These are phyloP conservation scores for Xylaria sp. DNA, from an alignment of 2,329 filamentous ascomycete genomes.

Conservation along the genomic window DNA sequence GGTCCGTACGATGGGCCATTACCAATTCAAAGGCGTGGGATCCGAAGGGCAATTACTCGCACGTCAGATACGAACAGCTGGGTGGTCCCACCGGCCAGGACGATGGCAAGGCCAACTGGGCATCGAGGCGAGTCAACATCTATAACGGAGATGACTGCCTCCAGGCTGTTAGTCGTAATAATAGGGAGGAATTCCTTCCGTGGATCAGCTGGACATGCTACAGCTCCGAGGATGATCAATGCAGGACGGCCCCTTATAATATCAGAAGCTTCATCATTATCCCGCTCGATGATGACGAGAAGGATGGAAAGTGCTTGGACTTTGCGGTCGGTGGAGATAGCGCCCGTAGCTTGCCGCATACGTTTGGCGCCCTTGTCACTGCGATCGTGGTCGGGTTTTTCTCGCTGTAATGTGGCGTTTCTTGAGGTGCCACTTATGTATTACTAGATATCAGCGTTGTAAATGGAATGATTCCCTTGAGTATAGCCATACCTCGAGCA, in stretches of 20 bases:
- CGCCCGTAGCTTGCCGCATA: neutral
- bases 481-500: too few relatives aligned
- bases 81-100: neutral
- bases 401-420: too few relatives aligned
- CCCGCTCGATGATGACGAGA: neutral
- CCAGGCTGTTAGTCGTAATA: neutral
- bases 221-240: slow-evolving; percentile 6
- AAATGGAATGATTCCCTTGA: too few relatives aligned
- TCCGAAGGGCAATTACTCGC: too few relatives aligned
- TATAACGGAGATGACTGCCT: slow-evolving; percentile 9
- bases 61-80: slow-evolving; percentile 9
- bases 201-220: slow-evolving; percentile 13
- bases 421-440: too few relatives aligned
- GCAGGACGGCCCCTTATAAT: slow-evolving; percentile 7
- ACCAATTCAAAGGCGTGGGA: too few relatives aligned
- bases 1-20: too few relatives aligned
- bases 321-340: slow-evolving; percentile 1
- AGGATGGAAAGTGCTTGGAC: slow-evolving; percentile 6
- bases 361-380: slow-evolving; percentile 4
- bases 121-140: slow-evolving; percentile 11
- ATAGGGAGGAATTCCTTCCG: neutral
- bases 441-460: too few relatives aligned
- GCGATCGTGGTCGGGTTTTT: slow-evolving; percentile 6
- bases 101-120: neutral
- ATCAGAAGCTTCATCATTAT: slow-evolving; percentile 10